A percentile compares a stretch with the other conserved stretches of the same genome.
These are phyloP conservation scores for Nitzschia inconspicua DNA, from an alignment of 108 stramenopile species.

Conservation along the genomic window DNA sequence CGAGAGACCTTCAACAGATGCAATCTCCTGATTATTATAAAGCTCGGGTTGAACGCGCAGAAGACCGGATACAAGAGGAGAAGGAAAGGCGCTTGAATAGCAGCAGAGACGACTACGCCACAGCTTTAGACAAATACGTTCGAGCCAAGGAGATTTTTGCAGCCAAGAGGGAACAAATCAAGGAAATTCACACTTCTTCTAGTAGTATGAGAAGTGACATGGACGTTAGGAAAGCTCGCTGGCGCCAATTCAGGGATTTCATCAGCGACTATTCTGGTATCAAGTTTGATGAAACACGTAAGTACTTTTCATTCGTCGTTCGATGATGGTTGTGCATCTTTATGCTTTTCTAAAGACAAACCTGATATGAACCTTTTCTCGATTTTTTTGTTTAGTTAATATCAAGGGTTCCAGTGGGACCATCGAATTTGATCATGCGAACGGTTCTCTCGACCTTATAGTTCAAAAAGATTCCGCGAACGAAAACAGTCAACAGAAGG, in stretches of 20 bases:
- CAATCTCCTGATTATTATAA: constrained; percentile 44
- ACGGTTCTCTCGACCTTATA: constrained; percentile 46
- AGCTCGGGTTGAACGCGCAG: constrained; percentile 33
- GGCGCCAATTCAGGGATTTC: constrained; percentile 56
- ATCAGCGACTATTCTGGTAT: constrained; percentile 52
- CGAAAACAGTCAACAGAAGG: constrained; percentile 62
- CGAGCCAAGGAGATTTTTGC: constrained; percentile 57
- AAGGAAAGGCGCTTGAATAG: constrained; percentile 46
- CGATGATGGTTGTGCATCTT: neutral
- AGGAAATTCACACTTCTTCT: constrained; percentile 34
- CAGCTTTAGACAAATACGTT: constrained; percentile 62
- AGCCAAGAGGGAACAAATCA: constrained; percentile 50
- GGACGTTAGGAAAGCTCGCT: constrained; percentile 42
- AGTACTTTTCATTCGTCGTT: neutral
- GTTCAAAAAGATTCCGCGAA: constrained; percentile 75
- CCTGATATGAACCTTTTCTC: neutral
- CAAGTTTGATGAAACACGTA: constrained; percentile 67
- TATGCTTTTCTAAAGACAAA: neutral
- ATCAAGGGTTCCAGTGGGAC: constrained; percentile 73
- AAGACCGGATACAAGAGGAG: constrained; percentile 60
- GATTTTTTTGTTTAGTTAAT: constrained; percentile 28
- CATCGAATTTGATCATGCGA: constrained; percentile 73
- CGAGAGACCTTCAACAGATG: constrained; percentile 16
- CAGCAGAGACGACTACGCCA: constrained; percentile 49
- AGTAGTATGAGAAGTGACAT: constrained; percentile 44